A percentile compares a stretch with the other conserved stretches of the same genome.
Conservation (phyloP, 495 filamentous ascomycete species). For the Aspergillus nanangensis region DNA sequence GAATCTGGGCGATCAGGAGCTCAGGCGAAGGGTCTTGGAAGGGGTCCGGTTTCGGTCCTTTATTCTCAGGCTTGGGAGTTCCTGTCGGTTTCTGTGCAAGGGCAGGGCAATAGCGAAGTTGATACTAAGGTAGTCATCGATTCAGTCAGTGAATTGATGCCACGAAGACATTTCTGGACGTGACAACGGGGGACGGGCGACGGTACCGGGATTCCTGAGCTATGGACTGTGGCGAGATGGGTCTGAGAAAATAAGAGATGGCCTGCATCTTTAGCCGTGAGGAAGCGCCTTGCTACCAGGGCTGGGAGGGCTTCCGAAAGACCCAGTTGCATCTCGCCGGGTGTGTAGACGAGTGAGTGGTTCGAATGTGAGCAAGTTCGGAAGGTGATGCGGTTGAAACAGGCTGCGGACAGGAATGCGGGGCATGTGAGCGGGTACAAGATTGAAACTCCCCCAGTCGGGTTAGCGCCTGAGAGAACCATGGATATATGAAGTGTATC, state of each 20-base stretch:
- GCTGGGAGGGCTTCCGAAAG: slow-evolving; percentile 43
- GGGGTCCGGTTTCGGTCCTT: slow-evolving; percentile 56
- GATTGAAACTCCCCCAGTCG: not conserved
- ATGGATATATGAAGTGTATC: too few species aligned
- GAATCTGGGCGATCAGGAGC: slow-evolving; percentile 58
- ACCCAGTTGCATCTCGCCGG: slow-evolving; percentile 38
- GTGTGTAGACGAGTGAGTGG: too few species aligned
- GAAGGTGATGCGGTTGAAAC: slow-evolving; percentile 2
- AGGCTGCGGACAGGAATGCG: slow-evolving; percentile 7
- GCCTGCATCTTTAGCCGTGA: slow-evolving; percentile 46
- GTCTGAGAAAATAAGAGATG: slow-evolving; percentile 58
- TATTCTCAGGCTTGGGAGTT: slow-evolving; percentile 33
- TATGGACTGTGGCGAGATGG: slow-evolving; percentile 49
- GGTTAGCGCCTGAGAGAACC: not conserved
- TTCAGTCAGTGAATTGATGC: too few species aligned
- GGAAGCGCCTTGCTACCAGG: slow-evolving; percentile 52
- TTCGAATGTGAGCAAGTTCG: not conserved
- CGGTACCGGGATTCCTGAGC: slow-evolving; percentile 49
- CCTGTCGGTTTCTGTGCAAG: slow-evolving; percentile 66
- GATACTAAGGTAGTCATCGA: slow-evolving; percentile 61
- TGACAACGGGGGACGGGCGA: too few species aligned
- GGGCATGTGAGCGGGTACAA: slow-evolving; percentile 9
- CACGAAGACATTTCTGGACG: too few species aligned
- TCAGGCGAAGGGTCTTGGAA: slow-evolving; percentile 63
- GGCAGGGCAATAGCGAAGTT: slow-evolving; percentile 74